These are phyloP conservation scores for Chrysoporthe cubensis DNA, from an alignment of 2,329 filamentous ascomycete genomes.

Conservation along the genomic window DNA sequence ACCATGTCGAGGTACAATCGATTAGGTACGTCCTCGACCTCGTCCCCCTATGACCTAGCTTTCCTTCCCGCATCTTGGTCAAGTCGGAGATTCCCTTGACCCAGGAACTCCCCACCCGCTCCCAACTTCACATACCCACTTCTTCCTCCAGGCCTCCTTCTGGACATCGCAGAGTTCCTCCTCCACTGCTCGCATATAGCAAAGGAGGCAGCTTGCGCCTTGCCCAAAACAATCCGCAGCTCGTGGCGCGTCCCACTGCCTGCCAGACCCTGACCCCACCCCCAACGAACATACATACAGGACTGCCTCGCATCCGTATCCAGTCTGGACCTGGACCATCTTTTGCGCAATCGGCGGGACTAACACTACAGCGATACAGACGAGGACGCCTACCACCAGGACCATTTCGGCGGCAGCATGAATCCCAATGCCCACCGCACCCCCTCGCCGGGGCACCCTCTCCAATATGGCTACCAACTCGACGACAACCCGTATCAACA, in stretches of 20 bases:
- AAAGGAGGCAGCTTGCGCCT: conserved; percentile 26
- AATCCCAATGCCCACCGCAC: conserved; percentile 63
- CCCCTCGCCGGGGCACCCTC: conserved; percentile 76
- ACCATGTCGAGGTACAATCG: conserved; percentile 73
- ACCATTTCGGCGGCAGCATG: conserved; percentile 46
- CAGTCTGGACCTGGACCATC: conserved; percentile 33
- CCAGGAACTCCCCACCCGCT: conserved; percentile 16
- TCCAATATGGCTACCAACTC: conserved; percentile 77
- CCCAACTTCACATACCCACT: conserved; percentile 21
- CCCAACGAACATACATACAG: conserved; percentile 10
- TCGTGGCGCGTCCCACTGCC: conserved; percentile 30
- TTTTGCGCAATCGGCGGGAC: conserved; percentile 17
- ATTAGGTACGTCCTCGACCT: conserved; percentile 60
- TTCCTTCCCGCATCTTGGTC: conserved; percentile 18
- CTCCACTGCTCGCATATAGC: conserved; percentile 24
- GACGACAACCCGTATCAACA: conserved; percentile 74
- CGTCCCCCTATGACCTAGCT: conserved; percentile 19
- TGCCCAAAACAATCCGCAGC: conserved; percentile 25
- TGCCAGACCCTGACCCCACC: conserved; percentile 5
- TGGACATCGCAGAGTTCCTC: conserved; percentile 13
- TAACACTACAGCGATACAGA: conserved; percentile 43
- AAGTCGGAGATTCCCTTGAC: conserved; percentile 21
- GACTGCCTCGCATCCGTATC: conserved; percentile 21
- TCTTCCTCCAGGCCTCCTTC: conserved; percentile 16
- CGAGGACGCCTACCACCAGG: conserved; percentile 64